Percentiles rank a stretch among this genome's conserved stretches.
Evolutionary conservation across 257 asterid genomes (phyloP).

Genomic region (Phtheirospermum japonicum): DNA sequence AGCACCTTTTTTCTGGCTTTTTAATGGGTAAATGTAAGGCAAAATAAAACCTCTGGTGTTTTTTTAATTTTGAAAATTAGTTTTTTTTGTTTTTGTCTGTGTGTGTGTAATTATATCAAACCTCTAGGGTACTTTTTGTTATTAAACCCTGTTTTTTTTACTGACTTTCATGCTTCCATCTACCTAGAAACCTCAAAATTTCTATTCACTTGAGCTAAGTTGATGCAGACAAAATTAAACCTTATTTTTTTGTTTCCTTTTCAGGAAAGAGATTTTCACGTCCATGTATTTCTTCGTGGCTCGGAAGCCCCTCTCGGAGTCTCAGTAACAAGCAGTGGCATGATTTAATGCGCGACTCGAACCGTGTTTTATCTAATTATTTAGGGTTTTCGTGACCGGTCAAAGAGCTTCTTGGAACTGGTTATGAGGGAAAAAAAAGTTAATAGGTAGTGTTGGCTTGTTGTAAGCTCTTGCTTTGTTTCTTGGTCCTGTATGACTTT

Average conservation of each 20-base stretch:
- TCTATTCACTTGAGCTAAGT: too few relatives aligned
- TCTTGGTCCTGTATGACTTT: neutral
- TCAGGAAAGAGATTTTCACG: slow-evolving; percentile 94
- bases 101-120: too few relatives aligned
- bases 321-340: slow-evolving; percentile 17
- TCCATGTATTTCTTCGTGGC: slow-evolving; percentile 91
- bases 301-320: slow-evolving; percentile 54
- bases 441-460: slow-evolving; percentile 10
- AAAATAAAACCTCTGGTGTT: too few relatives aligned
- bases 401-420: neutral
- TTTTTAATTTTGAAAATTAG: too few relatives aligned
- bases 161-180: too few relatives aligned
- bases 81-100: too few relatives aligned
- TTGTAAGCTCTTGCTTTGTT: slow-evolving; percentile 6
- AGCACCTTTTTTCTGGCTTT: too few relatives aligned
- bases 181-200: too few relatives aligned
- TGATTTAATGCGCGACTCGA: neutral
- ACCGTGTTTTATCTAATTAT: neutral
- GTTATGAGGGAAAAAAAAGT: slow-evolving; percentile 1
- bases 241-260: slow-evolving; percentile 14
- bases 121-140: too few relatives aligned
- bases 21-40: too few relatives aligned
- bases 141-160: too few relatives aligned
- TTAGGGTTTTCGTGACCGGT: slow-evolving; percentile 4
- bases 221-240: too few relatives aligned